Evolutionary conservation across 2,329 filamentous ascomycete species (phyloP), one percentile per base, ranked within the genome.

Genomic region (Fusarium sacchari): DNA sequence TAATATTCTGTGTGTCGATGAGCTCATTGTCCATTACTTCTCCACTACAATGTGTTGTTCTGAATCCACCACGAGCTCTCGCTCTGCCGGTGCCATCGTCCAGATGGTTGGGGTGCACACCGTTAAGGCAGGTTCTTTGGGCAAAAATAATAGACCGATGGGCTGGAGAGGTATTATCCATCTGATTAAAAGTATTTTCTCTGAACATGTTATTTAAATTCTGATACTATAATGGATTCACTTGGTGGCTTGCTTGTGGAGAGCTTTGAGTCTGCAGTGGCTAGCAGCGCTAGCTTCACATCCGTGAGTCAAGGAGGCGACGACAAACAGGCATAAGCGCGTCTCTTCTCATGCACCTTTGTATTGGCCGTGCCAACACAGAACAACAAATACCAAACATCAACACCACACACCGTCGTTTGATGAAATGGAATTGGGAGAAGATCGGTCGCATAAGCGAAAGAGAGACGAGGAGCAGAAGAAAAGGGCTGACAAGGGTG

Each of bases 381-480:
- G 24, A 26, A 46, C 24, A 26, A 46, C 43, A 10, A 46, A 46
- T 10, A 4, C 3, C 4, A 46, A 26, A 14, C 43, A 20, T 5
- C 24, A 46, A 0, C 24, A 26, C 1, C 18, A 0, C 12, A 9
- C 12, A 0, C 0, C 17, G 7, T 44, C 12, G 0, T 6, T 20
- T 10, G 5, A 20, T 7, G 13, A 44, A 2, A 44, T 44, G 42
- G 5, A 0, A 6, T 0, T 5, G 0, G n/a, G 26, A 20, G 24
- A 44, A 1, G 42, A 13, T 26, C 11, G 26, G 17, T 20, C 17
- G 17, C 42, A 5, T 7, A 44, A 18, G 17, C 17, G 42, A 0
- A 9, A 20, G 17, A 44, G 7, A 1, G 24, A 7, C 24, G 24
- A 26, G 42, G 3, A 6, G 5, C 22, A 6, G 39, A 15, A 14